Percentiles rank a stretch among this genome's conserved stretches.
Conservation (phyloP, 169 alveolate genomes). For the Theileria luwenshuni region DNA sequence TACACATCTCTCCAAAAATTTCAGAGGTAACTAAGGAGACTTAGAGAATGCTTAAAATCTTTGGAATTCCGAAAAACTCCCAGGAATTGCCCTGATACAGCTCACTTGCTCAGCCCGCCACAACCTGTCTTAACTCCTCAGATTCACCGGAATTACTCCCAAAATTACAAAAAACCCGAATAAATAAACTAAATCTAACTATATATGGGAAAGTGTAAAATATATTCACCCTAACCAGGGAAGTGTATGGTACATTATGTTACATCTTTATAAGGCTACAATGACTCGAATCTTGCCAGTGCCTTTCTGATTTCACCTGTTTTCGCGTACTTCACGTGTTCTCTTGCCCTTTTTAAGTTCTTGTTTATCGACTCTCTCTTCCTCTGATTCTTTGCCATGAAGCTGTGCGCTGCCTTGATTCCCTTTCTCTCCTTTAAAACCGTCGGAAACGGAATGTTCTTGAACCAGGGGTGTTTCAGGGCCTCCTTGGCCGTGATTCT, state of each 20-base stretch:
- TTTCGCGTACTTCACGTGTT: constrained; percentile 65
- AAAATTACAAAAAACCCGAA: too few relatives aligned
- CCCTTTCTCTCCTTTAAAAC: constrained; percentile 61
- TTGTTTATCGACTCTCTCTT: constrained; percentile 66
- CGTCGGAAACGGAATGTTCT: constrained; percentile 61
- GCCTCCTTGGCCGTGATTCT: constrained; percentile 76
- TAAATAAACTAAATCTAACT: too few relatives aligned
- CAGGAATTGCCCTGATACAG: neutral
- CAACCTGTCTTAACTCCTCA: too few relatives aligned
- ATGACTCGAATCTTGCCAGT: neutral
- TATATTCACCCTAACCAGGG: too few relatives aligned
- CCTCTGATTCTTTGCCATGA: constrained; percentile 77
- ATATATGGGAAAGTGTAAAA: too few relatives aligned
- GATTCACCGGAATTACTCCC: too few relatives aligned
- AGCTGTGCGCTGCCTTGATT: constrained; percentile 79
- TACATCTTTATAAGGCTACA: too few relatives aligned
- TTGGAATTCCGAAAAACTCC: neutral
- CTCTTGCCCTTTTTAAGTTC: constrained; percentile 35
- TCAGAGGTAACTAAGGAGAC: too few relatives aligned
- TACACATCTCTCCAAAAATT: neutral
- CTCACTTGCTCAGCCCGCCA: too few relatives aligned
- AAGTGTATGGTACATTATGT: too few relatives aligned
- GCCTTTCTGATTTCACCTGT: constrained; percentile 59
- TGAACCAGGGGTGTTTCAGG: constrained; percentile 77
- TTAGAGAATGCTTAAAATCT: too few relatives aligned